Conservation (phyloP, 1,284 basidiomycete species). For the Tremellales sp. region DNA sequence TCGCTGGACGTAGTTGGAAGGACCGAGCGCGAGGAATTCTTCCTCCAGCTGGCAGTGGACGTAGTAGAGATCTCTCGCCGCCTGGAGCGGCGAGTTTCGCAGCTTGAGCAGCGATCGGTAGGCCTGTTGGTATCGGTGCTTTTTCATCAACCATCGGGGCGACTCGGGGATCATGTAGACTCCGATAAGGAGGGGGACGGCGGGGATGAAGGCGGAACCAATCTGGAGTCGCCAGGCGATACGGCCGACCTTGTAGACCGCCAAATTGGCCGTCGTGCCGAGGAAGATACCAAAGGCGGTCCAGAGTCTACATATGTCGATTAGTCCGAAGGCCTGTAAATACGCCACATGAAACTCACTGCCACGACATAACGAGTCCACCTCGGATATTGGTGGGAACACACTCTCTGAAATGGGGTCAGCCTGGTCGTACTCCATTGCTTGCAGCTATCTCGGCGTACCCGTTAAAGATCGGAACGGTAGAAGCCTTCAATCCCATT, state of each 20-base stretch:
- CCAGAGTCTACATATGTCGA: slow-evolving; percentile 32
- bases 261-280: slow-evolving; percentile 21
- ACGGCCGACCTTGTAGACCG: slow-evolving; percentile 18
- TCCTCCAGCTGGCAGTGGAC: slow-evolving; percentile 65
- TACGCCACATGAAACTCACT: slow-evolving; percentile 1
- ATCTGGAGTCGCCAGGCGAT: slow-evolving; percentile 52
- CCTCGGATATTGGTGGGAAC: slow-evolving; percentile 51
- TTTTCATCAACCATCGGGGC: slow-evolving; percentile 44
- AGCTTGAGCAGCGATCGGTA: slow-evolving; percentile 60
- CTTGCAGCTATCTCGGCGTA: too few relatives aligned
- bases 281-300: slow-evolving; percentile 51
- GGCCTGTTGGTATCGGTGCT: slow-evolving; percentile 63
- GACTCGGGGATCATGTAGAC: slow-evolving; percentile 30
- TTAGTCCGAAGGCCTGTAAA: neutral
- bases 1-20: slow-evolving; percentile 45
- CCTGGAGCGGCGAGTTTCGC: slow-evolving; percentile 64
- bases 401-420: slow-evolving; percentile 23
- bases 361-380: slow-evolving; percentile 53
- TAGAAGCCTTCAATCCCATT: slow-evolving; percentile 51
- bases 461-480: slow-evolving; percentile 49
- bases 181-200: slow-evolving; percentile 30
- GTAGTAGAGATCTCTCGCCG: slow-evolving; percentile 59
- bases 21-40: slow-evolving; percentile 57
- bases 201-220: slow-evolving; percentile 49
- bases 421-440: too few relatives aligned